These are phyloP conservation scores for Westerdykella aurantiaca DNA, from an alignment of 2,329 filamentous ascomycete genomes.

Conservation along the genomic window DNA sequence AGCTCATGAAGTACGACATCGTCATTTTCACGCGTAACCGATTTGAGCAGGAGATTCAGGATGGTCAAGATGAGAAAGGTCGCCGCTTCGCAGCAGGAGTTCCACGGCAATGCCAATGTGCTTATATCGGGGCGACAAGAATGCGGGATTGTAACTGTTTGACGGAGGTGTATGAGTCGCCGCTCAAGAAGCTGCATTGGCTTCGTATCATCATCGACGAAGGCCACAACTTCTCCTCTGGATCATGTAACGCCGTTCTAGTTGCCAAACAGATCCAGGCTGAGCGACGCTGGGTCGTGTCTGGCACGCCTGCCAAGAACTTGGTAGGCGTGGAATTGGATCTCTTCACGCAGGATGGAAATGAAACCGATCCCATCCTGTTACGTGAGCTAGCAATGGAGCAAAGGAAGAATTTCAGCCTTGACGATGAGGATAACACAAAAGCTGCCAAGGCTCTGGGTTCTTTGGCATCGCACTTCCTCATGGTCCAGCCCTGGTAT, in stretches of 20 bases:
- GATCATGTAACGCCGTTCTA: conserved; percentile 53
- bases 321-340: conserved; percentile 69
- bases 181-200: conserved; percentile 69
- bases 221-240: conserved; percentile 76
- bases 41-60: conserved; percentile 63
- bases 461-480: conserved; percentile 61
- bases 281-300: conserved; percentile 80
- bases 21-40: conserved; percentile 69
- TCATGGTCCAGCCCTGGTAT: conserved; percentile 74
- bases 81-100: conserved; percentile 28
- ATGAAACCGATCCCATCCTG: conserved; percentile 19
- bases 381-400: conserved; percentile 33
- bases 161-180: conserved; percentile 48
- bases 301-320: conserved; percentile 80
- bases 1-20: conserved; percentile 65
- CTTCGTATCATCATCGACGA: conserved; percentile 88
- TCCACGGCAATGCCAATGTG: conserved; percentile 26
- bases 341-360: conserved; percentile 35
- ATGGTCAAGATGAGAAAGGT: conserved; percentile 44
- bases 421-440: conserved; percentile 32
- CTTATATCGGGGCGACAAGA: conserved; percentile 43
- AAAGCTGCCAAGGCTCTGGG: conserved; percentile 56
- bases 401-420: conserved; percentile 37
- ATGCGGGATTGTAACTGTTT: conserved; percentile 43
- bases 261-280: conserved; percentile 52